Evolutionary conservation across 2,329 filamentous ascomycete species (phyloP).

Genomic region (Zymoseptoria tritici): DNA sequence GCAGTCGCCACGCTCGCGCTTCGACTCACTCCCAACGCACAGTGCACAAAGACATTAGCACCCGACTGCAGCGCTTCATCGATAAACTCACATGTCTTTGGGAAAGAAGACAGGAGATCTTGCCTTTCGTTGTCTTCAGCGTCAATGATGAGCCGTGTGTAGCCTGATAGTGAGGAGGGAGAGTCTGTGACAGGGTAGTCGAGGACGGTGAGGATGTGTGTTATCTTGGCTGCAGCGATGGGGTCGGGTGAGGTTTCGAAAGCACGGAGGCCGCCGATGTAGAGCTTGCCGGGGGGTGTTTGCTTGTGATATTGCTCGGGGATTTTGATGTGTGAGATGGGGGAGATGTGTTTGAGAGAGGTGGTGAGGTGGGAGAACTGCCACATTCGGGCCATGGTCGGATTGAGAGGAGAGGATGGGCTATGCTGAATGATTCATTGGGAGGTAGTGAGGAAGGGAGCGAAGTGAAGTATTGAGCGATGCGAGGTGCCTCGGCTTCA

Average conservation of each 20-base stretch:
- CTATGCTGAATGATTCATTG: too few relatives aligned
- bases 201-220: conserved; percentile 77
- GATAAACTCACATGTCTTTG: conserved; percentile 64
- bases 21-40: conserved; percentile 90
- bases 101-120: conserved; percentile 72
- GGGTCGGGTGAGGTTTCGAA: conserved; percentile 33
- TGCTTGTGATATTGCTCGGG: conserved; percentile 7
- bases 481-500: background rate
- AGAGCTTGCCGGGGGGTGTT: conserved; percentile 27
- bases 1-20: conserved; percentile 76
- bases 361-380: conserved; percentile 23
- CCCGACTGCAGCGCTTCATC: conserved; percentile 57
- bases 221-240: conserved; percentile 65
- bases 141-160: conserved; percentile 45
- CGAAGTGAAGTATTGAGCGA: background rate
- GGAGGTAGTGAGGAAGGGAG: background rate
- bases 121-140: conserved; percentile 84
- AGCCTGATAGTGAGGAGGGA: conserved; percentile 3
- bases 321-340: conserved; percentile 29
- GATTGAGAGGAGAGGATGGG: background rate
- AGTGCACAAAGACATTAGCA: conserved; percentile 60
- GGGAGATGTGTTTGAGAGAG: conserved; percentile 26
- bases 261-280: conserved; percentile 37
- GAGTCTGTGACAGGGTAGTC: conserved; percentile 49
- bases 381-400: conserved; percentile 21